These are phyloP conservation scores for Amniculicola lignicola DNA, from an alignment of 495 filamentous ascomycete genomes.

Conservation along the genomic window DNA sequence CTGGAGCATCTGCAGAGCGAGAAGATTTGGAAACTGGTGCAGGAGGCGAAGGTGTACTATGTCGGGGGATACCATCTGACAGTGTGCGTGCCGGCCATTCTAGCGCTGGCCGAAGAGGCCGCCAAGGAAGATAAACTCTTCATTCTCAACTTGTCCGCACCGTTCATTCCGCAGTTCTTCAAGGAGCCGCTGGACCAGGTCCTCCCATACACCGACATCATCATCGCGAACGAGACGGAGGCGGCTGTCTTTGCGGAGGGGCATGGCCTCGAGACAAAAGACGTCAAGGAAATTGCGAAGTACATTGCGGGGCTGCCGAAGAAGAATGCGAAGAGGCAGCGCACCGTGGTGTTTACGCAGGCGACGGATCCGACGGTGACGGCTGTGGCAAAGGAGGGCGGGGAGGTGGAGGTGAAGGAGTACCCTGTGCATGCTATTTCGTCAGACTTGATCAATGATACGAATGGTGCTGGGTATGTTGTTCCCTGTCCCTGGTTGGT, in stretches of 20 bases:
- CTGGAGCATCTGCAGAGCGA: constrained; percentile 88
- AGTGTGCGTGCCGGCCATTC: constrained; percentile 84
- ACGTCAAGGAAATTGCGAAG: constrained; percentile 84
- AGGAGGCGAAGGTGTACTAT: constrained; percentile 84
- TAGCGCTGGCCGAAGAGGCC: constrained; percentile 86
- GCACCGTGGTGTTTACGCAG: constrained; percentile 89
- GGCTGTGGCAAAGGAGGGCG: constrained; percentile 57
- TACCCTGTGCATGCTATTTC: constrained; percentile 75
- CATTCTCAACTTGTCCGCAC: constrained; percentile 83
- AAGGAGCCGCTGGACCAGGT: constrained; percentile 87
- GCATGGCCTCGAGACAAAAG: constrained; percentile 64
- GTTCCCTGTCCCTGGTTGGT: background rate
- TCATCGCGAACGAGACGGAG: constrained; percentile 96
- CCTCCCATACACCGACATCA: constrained; percentile 88
- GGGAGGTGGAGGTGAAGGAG: constrained; percentile 66
- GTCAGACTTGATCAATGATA: constrained; percentile 79
- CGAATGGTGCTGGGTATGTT: constrained; percentile 83
- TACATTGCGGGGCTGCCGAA: constrained; percentile 83
- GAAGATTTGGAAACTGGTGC: constrained; percentile 83
- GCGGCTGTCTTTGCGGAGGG: constrained; percentile 78
- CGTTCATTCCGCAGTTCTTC: constrained; percentile 96
- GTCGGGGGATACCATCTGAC: constrained; percentile 88
- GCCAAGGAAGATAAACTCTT: constrained; percentile 76
- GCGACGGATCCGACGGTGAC: constrained; percentile 86
- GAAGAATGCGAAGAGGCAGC: constrained; percentile 73